A percentile compares a stretch with the other conserved stretches of the same genome.
phyloP scores from a whole-genome alignment of 2,329 filamentous ascomycete genomes.

The Leptographium wingfieldii region DNA sequence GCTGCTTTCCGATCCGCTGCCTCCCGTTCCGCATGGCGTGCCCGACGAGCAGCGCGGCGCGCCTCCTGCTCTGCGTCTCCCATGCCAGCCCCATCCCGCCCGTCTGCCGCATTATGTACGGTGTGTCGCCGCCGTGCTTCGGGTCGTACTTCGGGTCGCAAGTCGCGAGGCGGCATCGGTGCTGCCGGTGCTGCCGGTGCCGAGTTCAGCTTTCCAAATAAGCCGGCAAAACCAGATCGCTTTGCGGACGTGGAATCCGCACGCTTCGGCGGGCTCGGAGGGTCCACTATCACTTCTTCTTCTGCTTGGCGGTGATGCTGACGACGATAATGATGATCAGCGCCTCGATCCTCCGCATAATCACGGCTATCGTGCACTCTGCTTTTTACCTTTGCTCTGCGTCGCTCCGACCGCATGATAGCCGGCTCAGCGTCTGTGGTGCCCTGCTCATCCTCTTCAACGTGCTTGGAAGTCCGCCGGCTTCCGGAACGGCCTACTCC shows the following conservation, averaged over 20 bases:
- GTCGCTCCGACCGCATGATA: slow-evolving; percentile 34
- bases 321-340: slow-evolving; percentile 18
- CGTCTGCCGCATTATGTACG: slow-evolving; percentile 31
- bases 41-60: slow-evolving; percentile 48
- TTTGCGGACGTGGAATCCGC: slow-evolving; percentile 44
- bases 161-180: background rate
- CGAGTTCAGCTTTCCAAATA: slow-evolving; percentile 45
- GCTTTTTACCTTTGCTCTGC: slow-evolving; percentile 29
- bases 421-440: slow-evolving; percentile 25
- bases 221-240: slow-evolving; percentile 40
- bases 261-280: slow-evolving; percentile 20
- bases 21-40: slow-evolving; percentile 25
- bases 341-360: background rate
- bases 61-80: slow-evolving; percentile 38
- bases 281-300: slow-evolving; percentile 50
- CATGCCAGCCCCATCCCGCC: slow-evolving; percentile 28
- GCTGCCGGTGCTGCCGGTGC: slow-evolving; percentile 24
- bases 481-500: slow-evolving; percentile 36
- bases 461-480: slow-evolving; percentile 17
- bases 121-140: slow-evolving; percentile 34
- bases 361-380: too few species aligned
- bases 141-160: slow-evolving; percentile 1
- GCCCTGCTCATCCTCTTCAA: slow-evolving; percentile 36
- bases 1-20: slow-evolving; percentile 37
- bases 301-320: slow-evolving; percentile 54